These are phyloP conservation scores for Backusella macrospora DNA, from an alignment of 192 early-diverging fungal genomes.

Conservation along the genomic window DNA sequence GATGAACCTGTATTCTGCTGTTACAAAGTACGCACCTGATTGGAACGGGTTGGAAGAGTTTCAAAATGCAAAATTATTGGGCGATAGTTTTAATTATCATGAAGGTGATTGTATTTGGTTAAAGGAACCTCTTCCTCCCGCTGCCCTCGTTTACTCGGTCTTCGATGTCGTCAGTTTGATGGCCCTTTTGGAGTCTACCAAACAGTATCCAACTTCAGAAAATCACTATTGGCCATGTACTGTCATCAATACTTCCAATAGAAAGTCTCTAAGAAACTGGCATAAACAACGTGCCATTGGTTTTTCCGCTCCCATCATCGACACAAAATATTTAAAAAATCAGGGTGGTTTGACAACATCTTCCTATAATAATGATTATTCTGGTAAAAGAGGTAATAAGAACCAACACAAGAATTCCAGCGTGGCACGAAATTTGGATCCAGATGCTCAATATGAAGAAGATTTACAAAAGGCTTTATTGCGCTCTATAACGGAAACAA, in stretches of 20 bases:
- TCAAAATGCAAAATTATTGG: constrained; percentile 22
- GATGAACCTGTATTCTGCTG: constrained; percentile 28
- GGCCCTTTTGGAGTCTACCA: constrained; percentile 20
- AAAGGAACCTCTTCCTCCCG: constrained; percentile 26
- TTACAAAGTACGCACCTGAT: constrained; percentile 16
- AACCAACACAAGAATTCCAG: background rate
- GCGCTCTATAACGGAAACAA: background rate
- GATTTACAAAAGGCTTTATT: background rate
- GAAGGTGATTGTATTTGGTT: constrained; percentile 35
- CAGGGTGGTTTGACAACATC: background rate
- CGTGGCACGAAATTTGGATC: background rate
- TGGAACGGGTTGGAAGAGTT: constrained; percentile 34
- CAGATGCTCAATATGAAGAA: background rate
- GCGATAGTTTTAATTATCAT: constrained; percentile 13
- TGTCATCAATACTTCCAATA: background rate
- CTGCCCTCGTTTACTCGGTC: constrained; percentile 37
- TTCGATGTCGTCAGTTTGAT: constrained; percentile 39
- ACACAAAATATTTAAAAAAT: background rate
- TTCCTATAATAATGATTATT: background rate
- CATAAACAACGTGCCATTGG: background rate
- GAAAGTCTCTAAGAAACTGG: background rate
- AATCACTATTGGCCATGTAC: constrained; percentile 20
- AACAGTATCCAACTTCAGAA: background rate
- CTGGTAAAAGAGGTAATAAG: background rate
- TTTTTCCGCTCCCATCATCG: background rate